Evolutionary conservation across 371 early-diverging fungal genomes (phyloP).

Genomic region (Rhizopus delemar): DNA sequence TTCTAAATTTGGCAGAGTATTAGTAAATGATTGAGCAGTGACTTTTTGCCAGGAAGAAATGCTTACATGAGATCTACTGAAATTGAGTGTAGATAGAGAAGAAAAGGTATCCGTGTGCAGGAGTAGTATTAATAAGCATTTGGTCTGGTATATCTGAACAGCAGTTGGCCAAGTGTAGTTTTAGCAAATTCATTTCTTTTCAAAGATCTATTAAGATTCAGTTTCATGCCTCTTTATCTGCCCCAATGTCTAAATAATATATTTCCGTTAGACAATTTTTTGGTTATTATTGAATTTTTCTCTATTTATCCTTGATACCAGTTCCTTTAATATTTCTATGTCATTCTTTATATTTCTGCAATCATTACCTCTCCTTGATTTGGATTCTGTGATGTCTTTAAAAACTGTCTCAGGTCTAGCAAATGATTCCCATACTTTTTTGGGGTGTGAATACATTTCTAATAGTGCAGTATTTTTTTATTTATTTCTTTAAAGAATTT

Average conservation of each 20-base stretch:
- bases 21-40: conserved; percentile 20
- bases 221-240: conserved; percentile 72
- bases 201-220: conserved; percentile 80
- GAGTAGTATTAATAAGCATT: conserved; percentile 27
- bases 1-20: conserved; percentile 3
- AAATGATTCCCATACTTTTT: conserved; percentile 71
- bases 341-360: conserved; percentile 72
- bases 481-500: conserved; percentile 56
- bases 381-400: conserved; percentile 70
- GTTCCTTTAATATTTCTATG: conserved; percentile 72
- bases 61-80: conserved; percentile 26
- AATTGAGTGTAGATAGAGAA: conserved; percentile 36
- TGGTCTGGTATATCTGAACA: conserved; percentile 42
- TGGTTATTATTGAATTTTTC: neutral
- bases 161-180: conserved; percentile 81
- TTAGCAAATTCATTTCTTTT: conserved; percentile 88
- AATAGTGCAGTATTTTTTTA: conserved; percentile 74
- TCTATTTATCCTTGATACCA: conserved; percentile 72
- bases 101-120: conserved; percentile 40
- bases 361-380: conserved; percentile 70
- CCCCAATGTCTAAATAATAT: conserved; percentile 61
- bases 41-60: conserved; percentile 86
- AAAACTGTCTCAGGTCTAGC: conserved; percentile 65
- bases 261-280: neutral
- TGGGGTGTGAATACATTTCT: conserved; percentile 70